phyloP scores from a whole-genome alignment of 441 rosid species.

The Oxalis stricta region DNA sequence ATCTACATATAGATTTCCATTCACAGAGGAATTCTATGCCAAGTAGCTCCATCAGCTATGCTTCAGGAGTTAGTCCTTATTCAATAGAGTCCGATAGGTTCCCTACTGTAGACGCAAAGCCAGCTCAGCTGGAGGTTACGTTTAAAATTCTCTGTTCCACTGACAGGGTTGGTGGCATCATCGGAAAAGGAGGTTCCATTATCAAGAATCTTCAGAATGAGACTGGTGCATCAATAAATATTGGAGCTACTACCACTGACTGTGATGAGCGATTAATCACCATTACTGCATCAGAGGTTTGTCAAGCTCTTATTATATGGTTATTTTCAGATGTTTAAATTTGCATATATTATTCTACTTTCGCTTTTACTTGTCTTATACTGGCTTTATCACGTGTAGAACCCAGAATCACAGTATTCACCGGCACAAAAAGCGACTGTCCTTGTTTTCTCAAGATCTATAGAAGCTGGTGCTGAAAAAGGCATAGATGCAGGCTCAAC shows the following conservation, averaged over 20 bases:
- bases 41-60: conserved; percentile 25
- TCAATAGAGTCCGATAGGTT: conserved; percentile 28
- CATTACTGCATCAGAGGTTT: conserved; percentile 70
- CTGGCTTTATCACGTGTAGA: conserved; percentile 38
- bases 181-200: conserved; percentile 74
- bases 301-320: conserved; percentile 10
- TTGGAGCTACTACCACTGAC: conserved; percentile 48
- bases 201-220: conserved; percentile 62
- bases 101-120: conserved; percentile 16
- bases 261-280: conserved; percentile 76
- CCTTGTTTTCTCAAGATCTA: conserved; percentile 56
- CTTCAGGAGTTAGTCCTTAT: conserved; percentile 26
- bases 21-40: conserved; percentile 31
- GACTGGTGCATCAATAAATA: conserved; percentile 59
- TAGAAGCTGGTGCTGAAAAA: conserved; percentile 45
- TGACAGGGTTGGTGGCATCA: conserved; percentile 73
- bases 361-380: conserved; percentile 9
- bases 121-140: conserved; percentile 36
- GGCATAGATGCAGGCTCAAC: conserved; percentile 32
- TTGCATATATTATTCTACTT: conserved; percentile 2
- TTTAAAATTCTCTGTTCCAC: conserved; percentile 61
- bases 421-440: conserved; percentile 67
- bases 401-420: conserved; percentile 43
- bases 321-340: conserved; percentile 4
- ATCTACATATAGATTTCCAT: conserved; percentile 22